phyloP scores from a whole-genome alignment of 2,329 filamentous ascomycete genomes.

The Trichoderma sp. region DNA sequence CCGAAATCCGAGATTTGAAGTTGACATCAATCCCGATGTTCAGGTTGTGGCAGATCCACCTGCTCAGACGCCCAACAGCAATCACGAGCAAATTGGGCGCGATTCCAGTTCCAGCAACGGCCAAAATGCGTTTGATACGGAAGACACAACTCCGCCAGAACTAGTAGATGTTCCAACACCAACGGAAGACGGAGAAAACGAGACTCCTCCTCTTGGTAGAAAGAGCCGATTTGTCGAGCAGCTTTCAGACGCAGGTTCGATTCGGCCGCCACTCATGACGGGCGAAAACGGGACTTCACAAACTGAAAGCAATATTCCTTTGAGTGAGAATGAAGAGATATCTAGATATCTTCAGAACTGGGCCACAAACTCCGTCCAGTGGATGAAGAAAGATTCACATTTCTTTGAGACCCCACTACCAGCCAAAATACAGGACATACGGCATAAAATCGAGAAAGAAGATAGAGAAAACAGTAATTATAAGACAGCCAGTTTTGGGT shows the following conservation, averaged over 20 bases:
- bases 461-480: background rate
- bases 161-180: background rate
- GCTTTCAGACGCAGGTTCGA: conserved; percentile 4
- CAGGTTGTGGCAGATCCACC: background rate
- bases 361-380: background rate
- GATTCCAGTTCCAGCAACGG: background rate
- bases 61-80: background rate
- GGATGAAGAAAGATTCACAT: background rate
- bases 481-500: background rate
- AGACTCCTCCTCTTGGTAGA: background rate
- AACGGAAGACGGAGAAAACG: background rate
- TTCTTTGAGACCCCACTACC: background rate
- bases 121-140: background rate
- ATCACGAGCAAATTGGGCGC: background rate
- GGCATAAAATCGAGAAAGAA: conserved; percentile 6
- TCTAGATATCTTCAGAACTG: conserved; percentile 16
- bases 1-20: background rate
- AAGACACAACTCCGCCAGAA: background rate
- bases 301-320: background rate
- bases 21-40: background rate
- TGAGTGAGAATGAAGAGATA: background rate
- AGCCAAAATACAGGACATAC: background rate
- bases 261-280: background rate
- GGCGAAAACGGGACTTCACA: background rate
- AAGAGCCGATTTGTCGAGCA: conserved; percentile 25